Base-by-base conservation (phyloP, 495 filamentous ascomycete genomes). In the Neurospora terricola region DNA sequence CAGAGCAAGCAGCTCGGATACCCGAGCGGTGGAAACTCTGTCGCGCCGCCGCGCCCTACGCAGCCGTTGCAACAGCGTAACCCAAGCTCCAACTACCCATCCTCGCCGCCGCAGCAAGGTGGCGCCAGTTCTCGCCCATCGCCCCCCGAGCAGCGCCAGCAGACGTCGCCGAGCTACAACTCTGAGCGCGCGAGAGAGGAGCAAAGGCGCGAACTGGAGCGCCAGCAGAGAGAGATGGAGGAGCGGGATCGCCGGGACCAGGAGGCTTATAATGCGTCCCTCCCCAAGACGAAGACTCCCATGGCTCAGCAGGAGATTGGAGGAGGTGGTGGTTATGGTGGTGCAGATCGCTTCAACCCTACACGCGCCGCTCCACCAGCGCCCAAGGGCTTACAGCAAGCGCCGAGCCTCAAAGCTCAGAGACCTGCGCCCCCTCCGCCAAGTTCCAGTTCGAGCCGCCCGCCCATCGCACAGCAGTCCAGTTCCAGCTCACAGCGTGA, bases 231-330 rank as follows among this genome's bases (percentile, higher is more conserved):
- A 54, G 90, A 93, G 72, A 84, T 85, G 5, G 86, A 91, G 72
- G 90, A 94, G 76, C 88, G 90, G 75, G 86, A 87, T 69, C 88
- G 90, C 73, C 86, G 88, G 72, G 93, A 97, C 8, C 86, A 91
- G 74, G 93, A 93, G 76, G 92, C 88, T 27, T 97, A 96, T 80
- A 96, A 97, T 81, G 90, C 91, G n/a, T 91, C 91, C 16, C 79
- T 97, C 59, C 93, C 94, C 18, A 90, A 96, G 82, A 87, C 86
- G 14, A 90, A 91, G 72, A 82, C 87, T 5, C 92, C 93, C 0
- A 78, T 93, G 38, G 94, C 93, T n/a, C 91, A 97, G 77, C 94
- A 97, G 81, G 94, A 97, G 81, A 81, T 95, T 75, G 91, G 91
- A 59, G 85, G 42, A 14, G 54, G 54, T 34, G 54, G 54, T 66